phyloP scores from a whole-genome alignment of 1,284 basidiomycete species.

The Marasmius tenuissimus region DNA sequence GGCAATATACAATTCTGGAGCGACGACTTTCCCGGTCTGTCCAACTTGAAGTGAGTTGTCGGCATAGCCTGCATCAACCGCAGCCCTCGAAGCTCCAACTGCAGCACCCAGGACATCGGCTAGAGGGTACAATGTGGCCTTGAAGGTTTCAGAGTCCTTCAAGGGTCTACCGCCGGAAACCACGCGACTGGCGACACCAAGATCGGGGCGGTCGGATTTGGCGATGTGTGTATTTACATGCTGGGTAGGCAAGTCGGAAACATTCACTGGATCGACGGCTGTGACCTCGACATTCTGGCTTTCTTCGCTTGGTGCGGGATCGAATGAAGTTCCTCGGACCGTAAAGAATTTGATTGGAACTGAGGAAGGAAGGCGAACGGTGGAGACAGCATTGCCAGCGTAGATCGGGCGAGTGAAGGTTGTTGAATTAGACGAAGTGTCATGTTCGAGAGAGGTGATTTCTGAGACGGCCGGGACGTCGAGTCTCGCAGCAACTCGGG shows the following conservation, averaged over 20 bases:
- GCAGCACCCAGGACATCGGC: slow-evolving; percentile 94
- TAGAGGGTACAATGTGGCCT: slow-evolving; percentile 85
- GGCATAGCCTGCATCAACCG: slow-evolving; percentile 97
- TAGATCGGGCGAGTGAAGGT: slow-evolving; percentile 95
- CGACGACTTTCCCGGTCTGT: slow-evolving; percentile 97
- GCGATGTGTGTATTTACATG: slow-evolving; percentile 87
- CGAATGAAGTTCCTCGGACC: slow-evolving; percentile 93
- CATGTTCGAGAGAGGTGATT: slow-evolving; percentile 82
- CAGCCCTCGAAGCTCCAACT: slow-evolving; percentile 95
- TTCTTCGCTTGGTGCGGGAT: slow-evolving; percentile 61
- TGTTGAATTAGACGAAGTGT: slow-evolving; percentile 67
- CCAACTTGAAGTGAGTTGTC: slow-evolving; percentile 99
- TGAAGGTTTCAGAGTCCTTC: slow-evolving; percentile 94
- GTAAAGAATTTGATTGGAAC: slow-evolving; percentile 93
- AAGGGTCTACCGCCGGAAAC: slow-evolving; percentile 96
- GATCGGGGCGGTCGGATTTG: slow-evolving; percentile 92
- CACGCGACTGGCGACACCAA: slow-evolving; percentile 85
- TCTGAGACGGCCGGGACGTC: slow-evolving; percentile 90
- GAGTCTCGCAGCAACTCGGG: slow-evolving; percentile 87
- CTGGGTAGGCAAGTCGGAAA: slow-evolving; percentile 62
- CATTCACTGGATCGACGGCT: slow-evolving; percentile 68
- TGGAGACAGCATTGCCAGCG: slow-evolving; percentile 96
- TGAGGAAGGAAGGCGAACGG: slow-evolving; percentile 76
- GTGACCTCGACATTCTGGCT: slow-evolving; percentile 58
- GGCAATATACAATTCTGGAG: slow-evolving; percentile 94